Evolutionary conservation across 192 early-diverging fungal species (phyloP).

Genomic region (Backusella circina): DNA sequence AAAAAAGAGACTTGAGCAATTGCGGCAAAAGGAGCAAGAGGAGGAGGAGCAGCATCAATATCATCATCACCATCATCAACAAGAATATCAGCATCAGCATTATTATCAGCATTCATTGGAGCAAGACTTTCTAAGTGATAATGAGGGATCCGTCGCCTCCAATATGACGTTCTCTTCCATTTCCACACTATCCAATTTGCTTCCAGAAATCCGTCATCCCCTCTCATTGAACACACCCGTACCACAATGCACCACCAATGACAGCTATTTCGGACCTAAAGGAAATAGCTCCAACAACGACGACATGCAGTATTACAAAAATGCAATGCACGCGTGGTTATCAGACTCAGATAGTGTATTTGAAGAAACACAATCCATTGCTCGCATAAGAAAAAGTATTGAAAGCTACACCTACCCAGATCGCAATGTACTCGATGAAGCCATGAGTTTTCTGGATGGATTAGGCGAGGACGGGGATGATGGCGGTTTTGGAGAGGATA

Average conservation of each 20-base stretch:
- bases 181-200: background rate
- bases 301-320: background rate
- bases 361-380: background rate
- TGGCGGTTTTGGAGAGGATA: conserved; percentile 1
- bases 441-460: conserved; percentile 11
- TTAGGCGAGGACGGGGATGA: background rate
- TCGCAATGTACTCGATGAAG: conserved; percentile 10
- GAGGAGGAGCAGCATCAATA: background rate
- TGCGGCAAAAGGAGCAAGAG: background rate
- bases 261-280: background rate
- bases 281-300: background rate
- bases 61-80: background rate
- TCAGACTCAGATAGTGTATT: background rate
- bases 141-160: background rate
- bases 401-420: background rate
- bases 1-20: background rate
- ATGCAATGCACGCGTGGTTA: conserved; percentile 1
- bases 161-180: background rate
- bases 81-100: background rate
- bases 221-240: background rate
- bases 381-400: background rate
- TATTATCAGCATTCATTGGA: background rate
- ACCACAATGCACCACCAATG: background rate
- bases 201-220: background rate
- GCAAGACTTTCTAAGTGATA: background rate